Evolutionary conservation across 2,329 filamentous ascomycete genomes (phyloP).

Genomic region (Aspergillus carbonarius): DNA sequence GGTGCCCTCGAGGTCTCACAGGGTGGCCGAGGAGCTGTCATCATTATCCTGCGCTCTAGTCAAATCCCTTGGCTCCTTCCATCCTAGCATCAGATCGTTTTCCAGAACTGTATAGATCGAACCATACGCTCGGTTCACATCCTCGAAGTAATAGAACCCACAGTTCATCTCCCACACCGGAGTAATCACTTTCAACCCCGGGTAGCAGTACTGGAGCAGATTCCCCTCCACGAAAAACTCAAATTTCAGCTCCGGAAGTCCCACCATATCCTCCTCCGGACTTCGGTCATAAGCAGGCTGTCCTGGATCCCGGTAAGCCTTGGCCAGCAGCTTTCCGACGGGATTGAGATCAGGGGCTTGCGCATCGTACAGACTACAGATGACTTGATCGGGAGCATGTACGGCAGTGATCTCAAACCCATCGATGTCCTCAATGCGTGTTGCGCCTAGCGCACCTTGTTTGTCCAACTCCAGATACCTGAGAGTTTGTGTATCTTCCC

Average conservation of each 20-base stretch:
- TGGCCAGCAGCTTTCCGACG: constrained; percentile 56
- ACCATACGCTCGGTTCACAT: constrained; percentile 55
- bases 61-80: constrained; percentile 55
- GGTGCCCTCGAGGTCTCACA: not conserved
- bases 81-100: constrained; percentile 68
- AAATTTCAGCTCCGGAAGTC: constrained; percentile 33
- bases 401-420: constrained; percentile 63
- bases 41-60: not conserved
- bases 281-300: constrained; percentile 40
- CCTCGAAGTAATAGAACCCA: constrained; percentile 65
- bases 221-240: constrained; percentile 69
- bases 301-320: constrained; percentile 49
- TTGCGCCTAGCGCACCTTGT: constrained; percentile 40
- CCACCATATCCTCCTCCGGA: constrained; percentile 30
- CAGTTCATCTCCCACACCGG: constrained; percentile 58
- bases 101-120: constrained; percentile 65
- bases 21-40: not conserved
- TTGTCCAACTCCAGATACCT: constrained; percentile 41
- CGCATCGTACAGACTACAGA: constrained; percentile 49
- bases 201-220: constrained; percentile 56
- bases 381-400: constrained; percentile 45
- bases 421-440: constrained; percentile 50
- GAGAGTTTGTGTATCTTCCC: constrained; percentile 37
- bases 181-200: constrained; percentile 64
- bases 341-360: constrained; percentile 47